Base-by-base conservation (phyloP, 1,139 yeast species). In the Pichia cactophila region DNA sequence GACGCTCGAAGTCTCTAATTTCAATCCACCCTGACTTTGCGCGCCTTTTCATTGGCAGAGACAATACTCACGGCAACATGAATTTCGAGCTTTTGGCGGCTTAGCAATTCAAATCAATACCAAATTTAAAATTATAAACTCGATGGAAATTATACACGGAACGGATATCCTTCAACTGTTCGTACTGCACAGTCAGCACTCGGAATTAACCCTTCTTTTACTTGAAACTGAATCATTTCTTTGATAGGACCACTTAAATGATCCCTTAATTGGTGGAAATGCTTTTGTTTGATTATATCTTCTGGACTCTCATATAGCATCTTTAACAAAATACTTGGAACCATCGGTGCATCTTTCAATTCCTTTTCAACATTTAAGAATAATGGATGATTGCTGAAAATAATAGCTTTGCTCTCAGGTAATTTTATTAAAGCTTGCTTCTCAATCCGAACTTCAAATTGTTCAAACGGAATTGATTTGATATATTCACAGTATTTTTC, bases 341-440 rank as follows among this genome's bases (percentile, higher is more conserved):
- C 73, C 68, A 76, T 65, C 9, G 88, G 87, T 58, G 81, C 88
- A 58, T 82, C 83, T 58, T 77, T 78, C 80, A 81, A 76, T 55
- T 82, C 87, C 17, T 70, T 74, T 20, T 73, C 60, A 1, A 74
- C 65, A 36, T 81, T 85, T 44, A 82, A 65, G 61, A 75, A 81
- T 5, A 81, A 65, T 3, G 88, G 88, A 60, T 82, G 87, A 61
- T 82, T 79, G 42, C 83, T 70, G 63, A 81, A 80, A 35, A 81
- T 69, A 46, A 75, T 71, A 1, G 78, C 78, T 42, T 64, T 62
- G 2, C 77, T 61, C 50, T 68, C 68, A 6, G 80, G 80, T 46
- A 76, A 63, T 47, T 73, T 68, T 47, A 80, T 62, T 48, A 77
- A 64, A 0, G 80, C 67, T 57, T 77, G 80, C 57, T 83, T 70